Conservation (phyloP, 768 basidiomycete species). For the Rhizopogon vinicolor region DNA sequence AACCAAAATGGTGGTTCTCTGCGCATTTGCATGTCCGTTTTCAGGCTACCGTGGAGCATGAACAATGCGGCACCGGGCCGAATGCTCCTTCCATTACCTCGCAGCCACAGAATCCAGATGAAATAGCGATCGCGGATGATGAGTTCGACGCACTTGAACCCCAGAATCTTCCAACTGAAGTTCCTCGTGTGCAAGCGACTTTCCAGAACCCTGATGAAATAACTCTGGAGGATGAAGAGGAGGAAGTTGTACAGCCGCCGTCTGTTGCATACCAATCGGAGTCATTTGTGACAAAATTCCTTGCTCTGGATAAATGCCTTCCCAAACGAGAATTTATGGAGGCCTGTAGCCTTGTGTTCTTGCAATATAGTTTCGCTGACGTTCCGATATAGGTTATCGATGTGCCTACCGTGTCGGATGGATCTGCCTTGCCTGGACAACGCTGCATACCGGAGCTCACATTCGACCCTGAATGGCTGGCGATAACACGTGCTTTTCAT, state of each 20-base stretch:
- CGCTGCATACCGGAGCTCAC: constrained; percentile 36
- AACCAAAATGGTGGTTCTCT: constrained; percentile 88
- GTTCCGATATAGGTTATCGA: constrained; percentile 60
- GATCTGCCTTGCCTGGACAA: constrained; percentile 7
- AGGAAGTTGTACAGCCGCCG: constrained; percentile 32
- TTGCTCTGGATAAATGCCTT: constrained; percentile 90
- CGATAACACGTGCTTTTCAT: constrained; percentile 84
- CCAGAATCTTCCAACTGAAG: constrained; percentile 1
- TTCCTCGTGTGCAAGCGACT: constrained; percentile 28
- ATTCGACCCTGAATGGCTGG: constrained; percentile 92
- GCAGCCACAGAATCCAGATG: constrained; percentile 30
- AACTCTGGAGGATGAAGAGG: constrained; percentile 41
- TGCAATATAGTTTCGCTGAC: background rate
- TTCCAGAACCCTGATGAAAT: constrained; percentile 49
- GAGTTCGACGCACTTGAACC: constrained; percentile 17
- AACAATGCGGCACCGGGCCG: constrained; percentile 8
- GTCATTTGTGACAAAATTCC: constrained; percentile 59
- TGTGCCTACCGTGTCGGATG: constrained; percentile 29
- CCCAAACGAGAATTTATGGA: constrained; percentile 75
- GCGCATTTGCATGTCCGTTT: constrained; percentile 90
- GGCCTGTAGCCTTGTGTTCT: constrained; percentile 33
- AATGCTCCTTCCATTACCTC: background rate
- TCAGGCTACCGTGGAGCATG: constrained; percentile 61
- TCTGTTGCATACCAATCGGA: constrained; percentile 13
- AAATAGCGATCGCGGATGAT: constrained; percentile 33